These are phyloP conservation scores for Fusarium verticillioides DNA, from an alignment of 2,329 filamentous ascomycete genomes.

Conservation along the genomic window DNA sequence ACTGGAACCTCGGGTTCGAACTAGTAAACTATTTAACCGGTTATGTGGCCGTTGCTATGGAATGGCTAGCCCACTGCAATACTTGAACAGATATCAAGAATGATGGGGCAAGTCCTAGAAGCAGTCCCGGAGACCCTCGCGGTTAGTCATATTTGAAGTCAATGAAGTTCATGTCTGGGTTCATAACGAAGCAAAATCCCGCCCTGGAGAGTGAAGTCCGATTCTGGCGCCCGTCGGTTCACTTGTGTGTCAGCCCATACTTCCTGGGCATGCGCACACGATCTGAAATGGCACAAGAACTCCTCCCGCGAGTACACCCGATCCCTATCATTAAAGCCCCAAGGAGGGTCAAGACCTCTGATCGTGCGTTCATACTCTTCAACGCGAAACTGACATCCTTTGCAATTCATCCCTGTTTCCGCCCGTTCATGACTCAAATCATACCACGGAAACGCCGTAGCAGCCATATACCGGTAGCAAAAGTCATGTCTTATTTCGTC, in stretches of 20 bases:
- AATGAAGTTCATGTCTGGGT: neutral
- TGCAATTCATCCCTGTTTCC: conserved; percentile 14
- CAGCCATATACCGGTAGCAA: conserved; percentile 22
- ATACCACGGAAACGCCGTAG: conserved; percentile 9
- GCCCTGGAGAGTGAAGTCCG: neutral
- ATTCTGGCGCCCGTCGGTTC: neutral
- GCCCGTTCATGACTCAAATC: neutral
- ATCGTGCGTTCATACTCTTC: neutral
- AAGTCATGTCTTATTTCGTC: neutral
- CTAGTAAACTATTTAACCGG: neutral
- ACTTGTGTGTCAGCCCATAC: conserved; percentile 1
- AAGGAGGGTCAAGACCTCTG: neutral
- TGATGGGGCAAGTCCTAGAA: no score
- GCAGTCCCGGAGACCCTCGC: accelerated
- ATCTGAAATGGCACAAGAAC: conserved; percentile 6
- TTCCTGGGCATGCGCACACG: neutral
- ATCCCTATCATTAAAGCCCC: conserved; percentile 21
- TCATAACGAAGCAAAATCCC: neutral
- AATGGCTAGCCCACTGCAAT: no score
- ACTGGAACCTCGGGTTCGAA: neutral
- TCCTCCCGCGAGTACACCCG: neutral
- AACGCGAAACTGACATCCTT: conserved; percentile 20
- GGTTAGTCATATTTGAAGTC: neutral
- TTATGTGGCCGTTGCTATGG: neutral
- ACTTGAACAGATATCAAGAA: neutral